A percentile compares a stretch with the other conserved stretches of the same genome.
Conservation (phyloP, 495 filamentous ascomycete species). For the Aspergillus avenaceus region DNA sequence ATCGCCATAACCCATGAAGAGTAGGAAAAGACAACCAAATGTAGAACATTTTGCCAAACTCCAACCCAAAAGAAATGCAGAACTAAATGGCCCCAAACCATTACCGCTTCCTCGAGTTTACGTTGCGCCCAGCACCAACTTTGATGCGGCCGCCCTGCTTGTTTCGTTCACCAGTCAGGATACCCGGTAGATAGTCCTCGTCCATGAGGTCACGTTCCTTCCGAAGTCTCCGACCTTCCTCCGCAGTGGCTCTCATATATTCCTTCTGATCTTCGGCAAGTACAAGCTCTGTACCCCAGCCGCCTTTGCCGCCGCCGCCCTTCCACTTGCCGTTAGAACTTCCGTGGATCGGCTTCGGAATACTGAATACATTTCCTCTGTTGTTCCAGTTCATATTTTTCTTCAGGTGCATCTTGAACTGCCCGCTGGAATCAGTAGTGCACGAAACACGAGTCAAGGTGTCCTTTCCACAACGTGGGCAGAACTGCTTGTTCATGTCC, state of each 20-base stretch:
- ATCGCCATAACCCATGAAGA: constrained; percentile 18
- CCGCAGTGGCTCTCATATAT: constrained; percentile 60
- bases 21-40: constrained; percentile 11
- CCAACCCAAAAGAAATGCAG: constrained; percentile 27
- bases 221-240: constrained; percentile 57
- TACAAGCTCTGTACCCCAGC: constrained; percentile 80
- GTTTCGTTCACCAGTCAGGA: constrained; percentile 74
- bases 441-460: constrained; percentile 84
- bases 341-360: constrained; percentile 87
- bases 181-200: constrained; percentile 83
- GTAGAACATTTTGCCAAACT: constrained; percentile 34
- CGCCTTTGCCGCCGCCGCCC: constrained; percentile 76
- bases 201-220: constrained; percentile 84
- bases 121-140: constrained; percentile 80
- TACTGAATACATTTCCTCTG: constrained; percentile 79
- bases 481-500: constrained; percentile 89
- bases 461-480: constrained; percentile 80
- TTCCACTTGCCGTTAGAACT: constrained; percentile 68
- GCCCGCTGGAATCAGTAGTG: constrained; percentile 72
- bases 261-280: constrained; percentile 96
- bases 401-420: constrained; percentile 85
- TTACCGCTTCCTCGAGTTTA: constrained; percentile 76
- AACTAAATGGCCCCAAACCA: constrained; percentile 14
- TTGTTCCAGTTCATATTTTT: constrained; percentile 96
- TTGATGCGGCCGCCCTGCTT: constrained; percentile 60